phyloP scores from a whole-genome alignment of 2,329 filamentous ascomycete species.

The Neocucurbitaria cava region DNA sequence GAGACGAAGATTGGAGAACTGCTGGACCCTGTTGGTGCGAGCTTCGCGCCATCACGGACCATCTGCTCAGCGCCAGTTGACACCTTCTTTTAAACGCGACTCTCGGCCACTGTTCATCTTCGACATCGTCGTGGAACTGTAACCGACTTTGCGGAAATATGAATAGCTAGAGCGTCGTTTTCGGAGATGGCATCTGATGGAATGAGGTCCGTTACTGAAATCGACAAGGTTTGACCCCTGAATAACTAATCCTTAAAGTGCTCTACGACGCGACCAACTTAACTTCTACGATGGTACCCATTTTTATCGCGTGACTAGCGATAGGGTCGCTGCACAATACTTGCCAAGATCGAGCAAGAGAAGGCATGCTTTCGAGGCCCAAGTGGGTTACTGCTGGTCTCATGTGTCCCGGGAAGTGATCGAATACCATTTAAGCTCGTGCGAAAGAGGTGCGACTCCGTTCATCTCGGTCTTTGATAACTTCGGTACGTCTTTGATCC shows the following conservation, averaged over 20 bases:
- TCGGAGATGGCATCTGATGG: background rate
- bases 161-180: background rate
- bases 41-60: slow-evolving; percentile 12
- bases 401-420: background rate
- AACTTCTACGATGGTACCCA: background rate
- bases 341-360: background rate
- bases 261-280: background rate
- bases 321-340: background rate
- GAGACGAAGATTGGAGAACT: too few species aligned
- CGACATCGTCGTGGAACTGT: background rate
- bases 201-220: background rate
- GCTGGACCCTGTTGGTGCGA: slow-evolving; percentile 3
- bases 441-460: background rate
- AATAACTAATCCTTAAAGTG: slow-evolving; percentile 1
- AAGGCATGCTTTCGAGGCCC: background rate
- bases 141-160: background rate
- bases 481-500: background rate
- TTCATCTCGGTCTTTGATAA: slow-evolving; percentile 5
- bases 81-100: background rate
- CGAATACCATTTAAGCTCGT: background rate
- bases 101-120: background rate
- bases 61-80: background rate
- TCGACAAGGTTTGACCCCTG: background rate
- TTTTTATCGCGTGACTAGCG: slow-evolving; percentile 6
- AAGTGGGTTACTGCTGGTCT: background rate